Conservation (phyloP, 306 rosid genomes). For the Luffa aegyptiaca region DNA sequence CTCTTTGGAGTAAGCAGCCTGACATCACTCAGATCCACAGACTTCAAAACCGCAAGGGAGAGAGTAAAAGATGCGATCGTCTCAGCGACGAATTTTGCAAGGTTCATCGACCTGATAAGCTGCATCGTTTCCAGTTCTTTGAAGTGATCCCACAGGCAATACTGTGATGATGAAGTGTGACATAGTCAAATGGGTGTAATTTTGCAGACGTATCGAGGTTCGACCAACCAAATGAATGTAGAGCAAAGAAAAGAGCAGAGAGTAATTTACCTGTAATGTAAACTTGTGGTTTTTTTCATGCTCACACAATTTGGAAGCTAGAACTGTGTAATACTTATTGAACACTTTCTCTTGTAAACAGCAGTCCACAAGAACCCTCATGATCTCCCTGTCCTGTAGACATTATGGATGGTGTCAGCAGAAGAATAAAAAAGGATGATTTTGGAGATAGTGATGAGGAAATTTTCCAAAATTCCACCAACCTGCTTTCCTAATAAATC, state of each 20-base stretch:
- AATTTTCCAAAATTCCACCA: background rate
- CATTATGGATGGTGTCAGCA: background rate
- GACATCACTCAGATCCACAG: constrained; percentile 50
- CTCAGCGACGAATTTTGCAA: constrained; percentile 79
- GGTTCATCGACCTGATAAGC: constrained; percentile 64
- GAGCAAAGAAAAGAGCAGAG: background rate
- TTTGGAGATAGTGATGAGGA: background rate
- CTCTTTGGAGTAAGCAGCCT: constrained; percentile 53
- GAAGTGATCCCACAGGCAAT: constrained; percentile 87
- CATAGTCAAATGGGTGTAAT: background rate
- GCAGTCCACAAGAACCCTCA: constrained; percentile 85
- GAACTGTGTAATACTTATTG: constrained; percentile 75
- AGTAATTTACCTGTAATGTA: constrained; percentile 66
- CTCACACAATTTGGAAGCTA: constrained; percentile 83
- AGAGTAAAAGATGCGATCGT: constrained; percentile 72
- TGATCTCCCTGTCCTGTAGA: constrained; percentile 73
- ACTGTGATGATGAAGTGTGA: constrained; percentile 24
- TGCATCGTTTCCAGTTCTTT: constrained; percentile 75
- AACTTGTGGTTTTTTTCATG: constrained; percentile 93
- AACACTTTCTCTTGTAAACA: constrained; percentile 90
- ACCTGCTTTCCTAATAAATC: constrained; percentile 91
- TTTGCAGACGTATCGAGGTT: background rate
- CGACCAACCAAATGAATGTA: background rate
- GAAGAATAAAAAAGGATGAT: background rate
- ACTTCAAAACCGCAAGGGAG: constrained; percentile 63